A percentile compares a stretch with the other conserved stretches of the same genome.
Conservation (phyloP, 1,139 yeast species). For the Lodderomyces theae region DNA sequence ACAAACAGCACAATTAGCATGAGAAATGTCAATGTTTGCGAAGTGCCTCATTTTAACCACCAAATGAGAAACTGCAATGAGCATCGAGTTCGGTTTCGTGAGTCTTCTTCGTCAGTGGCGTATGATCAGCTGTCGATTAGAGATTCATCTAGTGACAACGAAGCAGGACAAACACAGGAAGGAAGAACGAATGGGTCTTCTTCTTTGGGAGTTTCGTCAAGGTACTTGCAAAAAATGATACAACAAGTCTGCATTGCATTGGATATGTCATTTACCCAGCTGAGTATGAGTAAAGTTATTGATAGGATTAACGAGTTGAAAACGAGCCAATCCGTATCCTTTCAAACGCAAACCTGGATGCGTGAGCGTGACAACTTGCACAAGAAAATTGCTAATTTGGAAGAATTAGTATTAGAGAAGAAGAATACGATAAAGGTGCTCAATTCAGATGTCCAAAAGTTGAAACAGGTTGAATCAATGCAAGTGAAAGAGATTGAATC, state of each 20-base stretch:
- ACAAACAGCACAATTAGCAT: neutral
- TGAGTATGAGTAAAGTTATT: neutral
- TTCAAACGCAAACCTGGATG: neutral
- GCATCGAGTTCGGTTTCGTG: neutral
- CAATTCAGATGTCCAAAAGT: neutral
- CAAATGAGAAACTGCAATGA: neutral
- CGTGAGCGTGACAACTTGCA: neutral
- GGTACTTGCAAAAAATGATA: neutral
- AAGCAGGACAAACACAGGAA: neutral
- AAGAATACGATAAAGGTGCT: neutral
- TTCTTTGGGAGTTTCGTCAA: neutral
- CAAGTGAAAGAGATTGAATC: neutral
- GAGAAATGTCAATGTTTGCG: neutral
- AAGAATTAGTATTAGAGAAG: neutral
- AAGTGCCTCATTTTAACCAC: neutral
- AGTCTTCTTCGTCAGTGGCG: neutral
- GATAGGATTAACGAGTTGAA: neutral
- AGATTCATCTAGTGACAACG: constrained; percentile 1
- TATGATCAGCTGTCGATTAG: constrained; percentile 1
- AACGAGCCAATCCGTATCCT: neutral
- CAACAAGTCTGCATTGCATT: neutral
- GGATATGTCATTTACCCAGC: neutral
- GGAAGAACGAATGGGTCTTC: neutral
- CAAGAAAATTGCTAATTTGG: neutral
- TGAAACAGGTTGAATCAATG: neutral